phyloP scores from a whole-genome alignment of 179 eudicot genomes.

The Amaranthus tricolor region DNA sequence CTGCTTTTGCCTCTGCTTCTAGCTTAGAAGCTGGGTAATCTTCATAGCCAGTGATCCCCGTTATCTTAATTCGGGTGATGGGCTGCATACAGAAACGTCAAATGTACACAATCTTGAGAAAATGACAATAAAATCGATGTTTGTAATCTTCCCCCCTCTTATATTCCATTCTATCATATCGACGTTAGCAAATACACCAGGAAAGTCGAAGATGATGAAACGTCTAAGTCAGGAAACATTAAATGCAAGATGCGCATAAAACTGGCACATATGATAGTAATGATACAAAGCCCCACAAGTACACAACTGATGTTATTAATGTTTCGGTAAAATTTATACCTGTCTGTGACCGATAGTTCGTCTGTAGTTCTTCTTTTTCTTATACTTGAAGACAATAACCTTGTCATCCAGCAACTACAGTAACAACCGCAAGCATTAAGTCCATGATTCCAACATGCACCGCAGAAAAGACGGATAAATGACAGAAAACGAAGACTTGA shows the following conservation, averaged over 20 bases:
- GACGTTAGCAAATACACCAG: too few relatives aligned
- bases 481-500: background rate
- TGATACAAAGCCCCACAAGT: too few relatives aligned
- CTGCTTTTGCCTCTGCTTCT: conserved; percentile 11
- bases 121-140: too few relatives aligned
- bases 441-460: background rate
- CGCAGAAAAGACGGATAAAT: background rate
- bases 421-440: conserved; percentile 1
- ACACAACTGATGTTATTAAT: background rate
- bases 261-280: too few relatives aligned
- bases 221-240: too few relatives aligned
- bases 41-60: conserved; percentile 71
- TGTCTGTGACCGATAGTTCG: conserved; percentile 94
- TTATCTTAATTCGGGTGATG: conserved; percentile 63
- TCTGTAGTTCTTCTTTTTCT: conserved; percentile 78
- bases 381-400: conserved; percentile 78
- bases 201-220: too few relatives aligned
- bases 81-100: conserved; percentile 46
- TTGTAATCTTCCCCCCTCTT: too few relatives aligned
- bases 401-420: conserved; percentile 61
- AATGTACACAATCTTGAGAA: background rate
- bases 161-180: too few relatives aligned
- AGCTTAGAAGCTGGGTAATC: conserved; percentile 59
- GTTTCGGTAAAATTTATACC: conserved; percentile 35
- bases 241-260: too few relatives aligned